phyloP scores from a whole-genome alignment of 2,329 filamentous ascomycete species.

The Cladosporium sp. region DNA sequence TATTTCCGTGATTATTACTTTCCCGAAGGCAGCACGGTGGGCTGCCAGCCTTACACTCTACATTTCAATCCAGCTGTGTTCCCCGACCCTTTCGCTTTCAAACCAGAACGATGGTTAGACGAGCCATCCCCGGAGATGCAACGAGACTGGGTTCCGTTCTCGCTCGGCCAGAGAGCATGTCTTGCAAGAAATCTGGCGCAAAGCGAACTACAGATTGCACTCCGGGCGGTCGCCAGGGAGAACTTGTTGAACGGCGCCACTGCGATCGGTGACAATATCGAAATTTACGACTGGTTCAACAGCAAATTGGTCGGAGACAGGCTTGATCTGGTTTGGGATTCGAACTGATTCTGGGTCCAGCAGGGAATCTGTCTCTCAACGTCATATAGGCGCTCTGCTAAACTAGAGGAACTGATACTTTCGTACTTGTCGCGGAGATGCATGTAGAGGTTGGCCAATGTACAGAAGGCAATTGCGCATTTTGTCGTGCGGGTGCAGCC shows the following conservation, averaged over 20 bases:
- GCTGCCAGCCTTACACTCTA: slow-evolving; percentile 43
- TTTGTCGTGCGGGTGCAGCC: too few species aligned
- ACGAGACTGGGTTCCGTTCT: slow-evolving; percentile 46
- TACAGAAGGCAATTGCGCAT: too few species aligned
- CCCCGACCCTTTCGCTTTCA: slow-evolving; percentile 39
- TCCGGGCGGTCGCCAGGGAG: slow-evolving; percentile 39
- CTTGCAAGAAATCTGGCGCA: slow-evolving; percentile 49
- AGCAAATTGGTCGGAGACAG: slow-evolving; percentile 47
- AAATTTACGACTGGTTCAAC: slow-evolving; percentile 57
- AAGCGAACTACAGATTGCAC: slow-evolving; percentile 41
- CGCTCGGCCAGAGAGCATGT: slow-evolving; percentile 45
- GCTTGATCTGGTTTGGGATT: slow-evolving; percentile 38
- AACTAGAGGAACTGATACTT: too few species aligned
- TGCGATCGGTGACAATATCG: slow-evolving; percentile 38
- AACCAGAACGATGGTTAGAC: slow-evolving; percentile 48
- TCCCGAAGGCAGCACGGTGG: slow-evolving; percentile 44
- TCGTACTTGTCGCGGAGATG: too few species aligned
- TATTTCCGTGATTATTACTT: slow-evolving; percentile 29
- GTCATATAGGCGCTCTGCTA: too few species aligned
- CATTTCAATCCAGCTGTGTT: slow-evolving; percentile 45
- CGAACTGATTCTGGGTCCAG: too few species aligned
- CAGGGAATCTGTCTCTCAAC: too few species aligned
- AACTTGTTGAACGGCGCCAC: slow-evolving; percentile 44
- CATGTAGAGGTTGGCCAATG: too few species aligned
- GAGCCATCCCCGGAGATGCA: slow-evolving; percentile 35